Evolutionary conservation across 352 stramenopile species (phyloP).

Genomic region (Pythium utonaiense): DNA sequence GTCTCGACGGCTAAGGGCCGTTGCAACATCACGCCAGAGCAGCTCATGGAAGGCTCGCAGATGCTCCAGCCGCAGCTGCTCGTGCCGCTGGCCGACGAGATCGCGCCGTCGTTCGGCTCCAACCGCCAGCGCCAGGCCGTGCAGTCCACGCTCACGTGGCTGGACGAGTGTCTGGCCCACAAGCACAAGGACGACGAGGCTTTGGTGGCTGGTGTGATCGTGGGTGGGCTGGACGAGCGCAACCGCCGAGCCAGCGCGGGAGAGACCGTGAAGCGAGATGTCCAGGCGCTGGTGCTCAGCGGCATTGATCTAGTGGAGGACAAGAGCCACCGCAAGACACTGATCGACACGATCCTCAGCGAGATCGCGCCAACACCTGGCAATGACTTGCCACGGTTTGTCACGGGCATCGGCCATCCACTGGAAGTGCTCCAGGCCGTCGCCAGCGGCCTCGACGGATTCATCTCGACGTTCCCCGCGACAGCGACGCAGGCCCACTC

Average conservation of each 20-base stretch:
- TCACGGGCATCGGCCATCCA: constrained; percentile 65
- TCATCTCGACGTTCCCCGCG: constrained; percentile 65
- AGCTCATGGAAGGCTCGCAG: constrained; percentile 60
- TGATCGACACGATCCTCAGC: constrained; percentile 48
- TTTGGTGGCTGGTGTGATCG: constrained; percentile 60
- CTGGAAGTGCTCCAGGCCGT: constrained; percentile 56
- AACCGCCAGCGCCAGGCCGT: constrained; percentile 70
- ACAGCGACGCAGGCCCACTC: constrained; percentile 42
- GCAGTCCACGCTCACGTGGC: constrained; percentile 62
- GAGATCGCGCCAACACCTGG: constrained; percentile 24
- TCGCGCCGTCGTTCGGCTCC: constrained; percentile 42
- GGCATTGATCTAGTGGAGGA: constrained; percentile 48
- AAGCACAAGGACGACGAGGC: constrained; percentile 11
- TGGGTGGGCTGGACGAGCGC: constrained; percentile 55
- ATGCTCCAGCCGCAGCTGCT: constrained; percentile 53
- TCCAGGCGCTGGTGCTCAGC: constrained; percentile 66
- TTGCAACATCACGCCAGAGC: constrained; percentile 33
- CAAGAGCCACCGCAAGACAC: constrained; percentile 28
- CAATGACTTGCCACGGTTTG: constrained; percentile 41
- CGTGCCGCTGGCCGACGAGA: constrained; percentile 67
- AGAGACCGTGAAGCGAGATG: constrained; percentile 64
- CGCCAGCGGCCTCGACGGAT: constrained; percentile 53
- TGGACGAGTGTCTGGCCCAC: constrained; percentile 54
- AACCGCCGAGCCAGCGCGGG: constrained; percentile 46
- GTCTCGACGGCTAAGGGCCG: constrained; percentile 58